phyloP scores from a whole-genome alignment of 2,329 filamentous ascomycete species.

The Colletotrichum tanaceti region DNA sequence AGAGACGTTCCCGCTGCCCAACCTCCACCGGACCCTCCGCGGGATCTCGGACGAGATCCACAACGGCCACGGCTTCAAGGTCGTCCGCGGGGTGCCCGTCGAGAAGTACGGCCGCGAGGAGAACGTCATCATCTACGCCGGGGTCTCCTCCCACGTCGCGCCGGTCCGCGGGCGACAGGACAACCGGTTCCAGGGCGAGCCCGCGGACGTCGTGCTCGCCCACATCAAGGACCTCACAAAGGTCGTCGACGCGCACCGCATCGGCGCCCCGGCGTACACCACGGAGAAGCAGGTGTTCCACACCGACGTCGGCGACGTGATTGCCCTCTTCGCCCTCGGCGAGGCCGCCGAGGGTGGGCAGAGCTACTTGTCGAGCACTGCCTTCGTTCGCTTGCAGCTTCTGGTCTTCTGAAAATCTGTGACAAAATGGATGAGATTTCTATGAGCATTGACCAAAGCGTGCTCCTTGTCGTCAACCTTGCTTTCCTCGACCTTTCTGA shows the following conservation, averaged over 20 bases:
- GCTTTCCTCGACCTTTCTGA: too few relatives aligned
- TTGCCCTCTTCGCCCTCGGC: slow-evolving; percentile 67
- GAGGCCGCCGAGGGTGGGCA: slow-evolving; percentile 65
- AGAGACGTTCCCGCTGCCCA: slow-evolving; percentile 67
- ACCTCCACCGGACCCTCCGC: slow-evolving; percentile 61
- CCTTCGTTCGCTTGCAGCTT: too few relatives aligned
- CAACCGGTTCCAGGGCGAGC: slow-evolving; percentile 55
- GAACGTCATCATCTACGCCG: slow-evolving; percentile 69
- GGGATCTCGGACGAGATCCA: slow-evolving; percentile 66
- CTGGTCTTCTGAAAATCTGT: too few relatives aligned
- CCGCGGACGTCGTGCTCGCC: slow-evolving; percentile 63
- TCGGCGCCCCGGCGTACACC: slow-evolving; percentile 70
- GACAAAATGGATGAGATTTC: too few relatives aligned
- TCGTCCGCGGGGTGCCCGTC: slow-evolving; percentile 68
- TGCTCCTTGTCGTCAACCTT: too few relatives aligned
- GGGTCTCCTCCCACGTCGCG: slow-evolving; percentile 69
- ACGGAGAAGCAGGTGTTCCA: slow-evolving; percentile 73
- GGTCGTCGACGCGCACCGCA: slow-evolving; percentile 50
- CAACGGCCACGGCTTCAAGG: slow-evolving; percentile 69
- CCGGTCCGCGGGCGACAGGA: slow-evolving; percentile 65
- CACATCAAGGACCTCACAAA: slow-evolving; percentile 72
- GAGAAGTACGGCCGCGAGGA: slow-evolving; percentile 65
- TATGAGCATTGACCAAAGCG: too few relatives aligned
- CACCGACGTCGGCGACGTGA: slow-evolving; percentile 69
- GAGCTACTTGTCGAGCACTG: slow-evolving; percentile 68